These are phyloP conservation scores for Plasmodium vivax DNA, from an alignment of 169 alveolate genomes.

Conservation along the genomic window DNA sequence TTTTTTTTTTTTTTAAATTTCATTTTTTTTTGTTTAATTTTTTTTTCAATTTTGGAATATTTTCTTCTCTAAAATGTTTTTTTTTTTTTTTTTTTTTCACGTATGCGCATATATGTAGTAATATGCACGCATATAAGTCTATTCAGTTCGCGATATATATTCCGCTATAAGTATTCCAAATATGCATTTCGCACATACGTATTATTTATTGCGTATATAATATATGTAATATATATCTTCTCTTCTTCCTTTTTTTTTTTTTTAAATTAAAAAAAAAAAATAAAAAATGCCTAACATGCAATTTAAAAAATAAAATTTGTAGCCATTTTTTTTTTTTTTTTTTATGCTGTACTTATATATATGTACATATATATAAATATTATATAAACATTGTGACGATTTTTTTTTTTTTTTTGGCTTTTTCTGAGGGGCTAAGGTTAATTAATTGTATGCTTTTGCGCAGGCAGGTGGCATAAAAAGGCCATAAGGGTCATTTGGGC, in stretches of 20 bases:
- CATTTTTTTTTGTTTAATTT: neutral
- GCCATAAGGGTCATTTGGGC: neutral
- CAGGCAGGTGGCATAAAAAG: too few relatives aligned
- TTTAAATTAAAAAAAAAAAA: neutral
- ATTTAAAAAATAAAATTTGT: neutral
- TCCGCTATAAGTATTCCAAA: neutral
- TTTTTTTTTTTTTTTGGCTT: neutral
- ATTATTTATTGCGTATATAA: neutral
- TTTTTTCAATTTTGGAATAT: neutral
- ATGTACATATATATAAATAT: neutral
- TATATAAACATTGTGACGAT: neutral
- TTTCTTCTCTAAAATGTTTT: neutral
- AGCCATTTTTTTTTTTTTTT: neutral
- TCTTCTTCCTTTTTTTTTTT: neutral
- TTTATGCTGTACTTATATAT: neutral
- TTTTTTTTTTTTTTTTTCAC: neutral
- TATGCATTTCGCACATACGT: neutral
- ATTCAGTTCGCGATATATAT: neutral
- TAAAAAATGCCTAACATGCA: neutral
- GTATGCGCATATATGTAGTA: neutral
- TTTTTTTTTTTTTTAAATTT: neutral
- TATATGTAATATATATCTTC: neutral
- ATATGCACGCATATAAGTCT: neutral
- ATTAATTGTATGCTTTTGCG: neutral
- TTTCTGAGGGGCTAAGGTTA: neutral